Conservation (phyloP, 2,329 filamentous ascomycete genomes). For the Fusarium sp. region DNA sequence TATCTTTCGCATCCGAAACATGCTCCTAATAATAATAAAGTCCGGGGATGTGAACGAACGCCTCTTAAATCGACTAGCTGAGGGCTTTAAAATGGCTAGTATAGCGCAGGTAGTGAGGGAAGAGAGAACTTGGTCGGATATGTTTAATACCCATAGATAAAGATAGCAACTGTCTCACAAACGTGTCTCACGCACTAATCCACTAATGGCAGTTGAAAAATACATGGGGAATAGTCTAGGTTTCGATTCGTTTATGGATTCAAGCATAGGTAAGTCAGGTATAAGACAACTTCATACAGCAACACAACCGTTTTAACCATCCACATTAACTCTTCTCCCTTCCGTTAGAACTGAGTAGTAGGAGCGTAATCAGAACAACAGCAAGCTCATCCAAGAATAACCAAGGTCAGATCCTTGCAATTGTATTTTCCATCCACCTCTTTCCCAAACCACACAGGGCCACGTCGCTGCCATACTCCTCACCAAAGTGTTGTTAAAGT, state of each 20-base stretch:
- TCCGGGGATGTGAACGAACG: not conserved
- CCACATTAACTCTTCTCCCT: constrained; percentile 19
- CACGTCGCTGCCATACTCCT: constrained; percentile 21
- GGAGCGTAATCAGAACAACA: constrained; percentile 3
- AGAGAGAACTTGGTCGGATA: not conserved
- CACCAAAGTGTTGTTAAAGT: not conserved
- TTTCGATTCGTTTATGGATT: constrained; percentile 10
- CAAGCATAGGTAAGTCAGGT: constrained; percentile 7
- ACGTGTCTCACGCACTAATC: not conserved
- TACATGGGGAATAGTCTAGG: not conserved
- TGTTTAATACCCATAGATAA: not conserved
- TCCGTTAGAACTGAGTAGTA: not conserved
- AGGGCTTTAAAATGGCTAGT: not conserved
- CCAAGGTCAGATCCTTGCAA: constrained; percentile 1
- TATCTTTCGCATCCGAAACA: not conserved
- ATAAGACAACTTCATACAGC: constrained; percentile 17
- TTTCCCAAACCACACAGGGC: constrained; percentile 22
- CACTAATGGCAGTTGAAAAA: no score
- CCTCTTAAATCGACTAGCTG: not conserved
- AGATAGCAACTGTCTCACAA: not conserved
- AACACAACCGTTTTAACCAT: constrained; percentile 10
- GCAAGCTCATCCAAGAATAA: constrained; percentile 10
- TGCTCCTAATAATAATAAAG: not conserved
- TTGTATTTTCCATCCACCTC: constrained; percentile 28
- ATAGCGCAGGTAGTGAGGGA: not conserved